A percentile compares a stretch with the other conserved stretches of the same genome.
phyloP scores from a whole-genome alignment of 2,329 filamentous ascomycete species.

The Penicillium sp. region DNA sequence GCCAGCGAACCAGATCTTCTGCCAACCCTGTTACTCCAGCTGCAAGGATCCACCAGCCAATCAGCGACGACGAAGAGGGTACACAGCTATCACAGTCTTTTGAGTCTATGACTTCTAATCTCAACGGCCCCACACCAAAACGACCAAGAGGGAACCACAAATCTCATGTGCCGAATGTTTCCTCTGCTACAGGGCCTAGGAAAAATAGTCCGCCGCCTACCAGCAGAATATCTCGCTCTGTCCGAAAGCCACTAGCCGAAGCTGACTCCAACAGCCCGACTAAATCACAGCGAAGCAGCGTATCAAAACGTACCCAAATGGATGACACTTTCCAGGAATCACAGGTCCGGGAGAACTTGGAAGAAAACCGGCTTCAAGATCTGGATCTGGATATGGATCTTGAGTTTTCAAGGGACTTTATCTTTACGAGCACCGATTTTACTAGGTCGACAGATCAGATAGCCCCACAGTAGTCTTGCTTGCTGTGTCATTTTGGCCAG shows the following conservation, averaged over 20 bases:
- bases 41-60: conserved; percentile 15
- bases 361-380: conserved; percentile 27
- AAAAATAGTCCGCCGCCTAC: conserved; percentile 7
- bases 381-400: conserved; percentile 36
- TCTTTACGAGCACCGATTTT: conserved; percentile 36
- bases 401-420: conserved; percentile 38
- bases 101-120: conserved; percentile 17
- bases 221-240: background rate
- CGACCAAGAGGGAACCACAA: conserved; percentile 25
- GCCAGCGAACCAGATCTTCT: conserved; percentile 17
- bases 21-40: conserved; percentile 8
- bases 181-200: conserved; percentile 2
- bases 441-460: conserved; percentile 23
- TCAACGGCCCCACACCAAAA: conserved; percentile 29
- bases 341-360: conserved; percentile 8
- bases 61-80: conserved; percentile 18
- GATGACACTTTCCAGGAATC: conserved; percentile 8
- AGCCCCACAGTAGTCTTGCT: background rate
- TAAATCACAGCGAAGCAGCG: conserved; percentile 19
- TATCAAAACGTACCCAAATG: conserved; percentile 11
- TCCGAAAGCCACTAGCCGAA: conserved; percentile 27
- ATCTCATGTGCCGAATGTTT: conserved; percentile 8
- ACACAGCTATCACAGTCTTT: conserved; percentile 24
- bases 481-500: background rate
- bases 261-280: conserved; percentile 29